These are phyloP conservation scores for Polysphondylium violaceum DNA, from an alignment of 78 protist genomes.

Conservation along the genomic window DNA sequence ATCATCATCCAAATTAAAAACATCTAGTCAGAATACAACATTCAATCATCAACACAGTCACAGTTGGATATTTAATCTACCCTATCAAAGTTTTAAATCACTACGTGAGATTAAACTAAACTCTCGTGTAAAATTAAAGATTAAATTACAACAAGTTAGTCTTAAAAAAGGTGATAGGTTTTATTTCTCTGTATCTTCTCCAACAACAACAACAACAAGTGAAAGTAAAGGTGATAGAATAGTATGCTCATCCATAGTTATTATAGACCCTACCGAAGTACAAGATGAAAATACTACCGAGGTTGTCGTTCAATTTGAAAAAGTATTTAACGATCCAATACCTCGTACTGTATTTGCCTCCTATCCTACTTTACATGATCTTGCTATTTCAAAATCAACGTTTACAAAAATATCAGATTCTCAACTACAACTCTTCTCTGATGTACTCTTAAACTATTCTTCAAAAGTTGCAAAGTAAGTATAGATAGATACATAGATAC, in stretches of 20 bases:
- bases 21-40: not conserved
- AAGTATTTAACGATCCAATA: slow-evolving; percentile 45
- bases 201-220: too few species aligned
- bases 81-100: not conserved
- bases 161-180: slow-evolving; percentile 51
- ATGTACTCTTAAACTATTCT: slow-evolving; percentile 6
- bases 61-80: slow-evolving; percentile 49
- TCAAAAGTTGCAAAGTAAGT: slow-evolving; percentile 10
- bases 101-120: slow-evolving; percentile 8
- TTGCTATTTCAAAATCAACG: slow-evolving; percentile 11
- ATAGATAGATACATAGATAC: not conserved
- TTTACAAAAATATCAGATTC: slow-evolving; percentile 34
- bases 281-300: not conserved
- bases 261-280: slow-evolving; percentile 2
- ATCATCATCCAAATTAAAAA: not conserved
- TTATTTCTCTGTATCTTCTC: slow-evolving; percentile 23
- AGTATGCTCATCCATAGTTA: slow-evolving; percentile 19
- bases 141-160: slow-evolving; percentile 12
- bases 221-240: slow-evolving; percentile 26
- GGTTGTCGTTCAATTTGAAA: slow-evolving; percentile 20
- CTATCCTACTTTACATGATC: slow-evolving; percentile 1
- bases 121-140: slow-evolving; percentile 18
- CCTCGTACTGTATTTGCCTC: slow-evolving; percentile 5
- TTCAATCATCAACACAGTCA: not conserved
- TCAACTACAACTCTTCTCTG: slow-evolving; percentile 20